Percentiles rank a stretch among this genome's conserved stretches.
phyloP scores from a whole-genome alignment of 192 early-diverging fungal species.

The Linnemannia schmuckeri region DNA sequence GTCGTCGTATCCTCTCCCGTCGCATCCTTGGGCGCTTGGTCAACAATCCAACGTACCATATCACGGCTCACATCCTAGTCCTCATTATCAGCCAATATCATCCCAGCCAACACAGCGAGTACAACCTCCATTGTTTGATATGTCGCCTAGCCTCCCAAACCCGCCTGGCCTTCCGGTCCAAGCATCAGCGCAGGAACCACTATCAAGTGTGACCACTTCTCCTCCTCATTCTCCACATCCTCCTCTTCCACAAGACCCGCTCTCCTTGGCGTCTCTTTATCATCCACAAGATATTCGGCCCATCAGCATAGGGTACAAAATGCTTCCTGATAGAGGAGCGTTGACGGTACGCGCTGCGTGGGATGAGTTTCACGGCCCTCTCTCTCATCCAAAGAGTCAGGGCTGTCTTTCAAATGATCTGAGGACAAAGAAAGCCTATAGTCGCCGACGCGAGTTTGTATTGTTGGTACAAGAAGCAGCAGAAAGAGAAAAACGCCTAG shows the following conservation, averaged over 20 bases:
- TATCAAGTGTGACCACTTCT: neutral
- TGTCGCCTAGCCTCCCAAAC: neutral
- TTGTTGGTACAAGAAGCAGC: too few species aligned
- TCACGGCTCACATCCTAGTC: neutral
- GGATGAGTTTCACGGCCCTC: constrained; percentile 1
- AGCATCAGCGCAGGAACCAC: neutral
- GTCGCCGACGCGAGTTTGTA: neutral
- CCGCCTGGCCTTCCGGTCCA: neutral
- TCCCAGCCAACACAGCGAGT: neutral
- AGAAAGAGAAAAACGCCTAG: neutral
- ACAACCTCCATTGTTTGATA: too few species aligned
- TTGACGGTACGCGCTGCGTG: constrained; percentile 12
- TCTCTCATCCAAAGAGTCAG: neutral
- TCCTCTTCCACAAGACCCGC: neutral
- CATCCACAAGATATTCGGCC: neutral
- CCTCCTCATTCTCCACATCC: too few species aligned
- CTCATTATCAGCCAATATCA: neutral
- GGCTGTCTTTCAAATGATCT: neutral
- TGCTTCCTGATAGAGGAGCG: neutral
- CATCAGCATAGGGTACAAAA: neutral
- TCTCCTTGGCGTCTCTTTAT: neutral
- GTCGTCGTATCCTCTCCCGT: too few species aligned
- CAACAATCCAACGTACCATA: neutral
- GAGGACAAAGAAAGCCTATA: neutral
- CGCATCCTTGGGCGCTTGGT: neutral